Evolutionary conservation across 176 grass and related monocot genomes (phyloP).

Genomic region (Thalia dealbata): DNA sequence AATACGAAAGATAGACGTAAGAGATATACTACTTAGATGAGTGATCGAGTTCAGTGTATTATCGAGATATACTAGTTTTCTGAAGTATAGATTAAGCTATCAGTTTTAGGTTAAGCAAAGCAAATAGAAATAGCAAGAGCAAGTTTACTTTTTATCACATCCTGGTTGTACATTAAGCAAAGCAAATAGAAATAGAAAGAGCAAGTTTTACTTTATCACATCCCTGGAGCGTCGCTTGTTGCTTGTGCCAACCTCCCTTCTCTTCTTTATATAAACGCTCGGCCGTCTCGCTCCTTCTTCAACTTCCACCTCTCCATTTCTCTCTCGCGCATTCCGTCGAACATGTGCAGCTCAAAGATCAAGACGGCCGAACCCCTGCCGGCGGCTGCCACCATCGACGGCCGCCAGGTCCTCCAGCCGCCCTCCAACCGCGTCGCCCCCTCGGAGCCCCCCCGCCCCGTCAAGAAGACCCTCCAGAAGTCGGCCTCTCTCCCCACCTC

Average conservation of each 20-base stretch:
- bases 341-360: conserved; percentile 15
- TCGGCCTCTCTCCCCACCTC: conserved; percentile 5
- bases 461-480: conserved; percentile 7
- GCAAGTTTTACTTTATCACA: no score
- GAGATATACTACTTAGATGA: no score
- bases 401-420: conserved; percentile 9
- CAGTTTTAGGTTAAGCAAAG: no score
- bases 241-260: background rate
- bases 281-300: background rate
- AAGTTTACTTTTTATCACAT: no score
- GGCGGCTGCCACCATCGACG: background rate
- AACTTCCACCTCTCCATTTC: background rate
- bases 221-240: background rate
- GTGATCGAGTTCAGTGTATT: no score
- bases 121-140: no score
- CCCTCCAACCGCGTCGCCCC: conserved; percentile 12
- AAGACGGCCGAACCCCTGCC: background rate
- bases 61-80: no score
- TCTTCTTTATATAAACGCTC: background rate
- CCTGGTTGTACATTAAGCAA: no score
- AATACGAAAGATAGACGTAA: no score
- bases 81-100: no score
- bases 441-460: background rate
- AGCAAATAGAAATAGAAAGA: no score
- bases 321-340: background rate